These are phyloP conservation scores for Calonectria fujianensis DNA, from an alignment of 2,329 filamentous ascomycete genomes.

Conservation along the genomic window DNA sequence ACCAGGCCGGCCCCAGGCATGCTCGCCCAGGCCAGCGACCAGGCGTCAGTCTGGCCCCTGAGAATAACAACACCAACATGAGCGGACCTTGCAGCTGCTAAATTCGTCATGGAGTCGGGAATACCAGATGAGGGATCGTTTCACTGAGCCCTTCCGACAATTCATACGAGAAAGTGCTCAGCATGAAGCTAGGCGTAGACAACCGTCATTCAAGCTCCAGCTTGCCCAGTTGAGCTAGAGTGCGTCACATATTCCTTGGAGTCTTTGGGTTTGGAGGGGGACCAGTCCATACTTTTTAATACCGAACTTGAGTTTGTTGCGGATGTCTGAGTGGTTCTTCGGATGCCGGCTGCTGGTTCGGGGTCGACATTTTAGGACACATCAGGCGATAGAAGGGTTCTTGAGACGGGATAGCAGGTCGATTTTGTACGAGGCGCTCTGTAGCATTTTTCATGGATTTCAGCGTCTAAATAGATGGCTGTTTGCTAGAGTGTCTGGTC, in stretches of 20 bases:
- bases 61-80: conserved; percentile 75
- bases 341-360: conserved; percentile 44
- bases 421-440: conserved; percentile 53
- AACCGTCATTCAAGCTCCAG: conserved; percentile 53
- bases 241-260: conserved; percentile 63
- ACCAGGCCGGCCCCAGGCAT: conserved; percentile 95
- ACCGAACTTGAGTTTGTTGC: conserved; percentile 58
- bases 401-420: conserved; percentile 47
- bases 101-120: conserved; percentile 46
- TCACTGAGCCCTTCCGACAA: conserved; percentile 47
- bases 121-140: conserved; percentile 48
- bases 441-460: conserved; percentile 51
- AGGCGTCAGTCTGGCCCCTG: conserved; percentile 74
- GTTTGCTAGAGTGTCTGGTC: conserved; percentile 42
- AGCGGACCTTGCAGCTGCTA: conserved; percentile 76
- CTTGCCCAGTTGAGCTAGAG: conserved; percentile 55
- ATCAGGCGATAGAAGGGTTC: conserved; percentile 49
- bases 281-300: conserved; percentile 62
- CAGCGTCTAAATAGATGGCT: conserved; percentile 57
- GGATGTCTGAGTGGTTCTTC: conserved; percentile 47
- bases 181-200: conserved; percentile 53
- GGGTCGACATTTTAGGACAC: conserved; percentile 47
- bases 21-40: conserved; percentile 79
- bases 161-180: conserved; percentile 50
- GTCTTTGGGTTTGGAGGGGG: conserved; percentile 63